These are phyloP conservation scores for Suhomyces pyralidae DNA, from an alignment of 805 yeast genomes.

Conservation along the genomic window DNA sequence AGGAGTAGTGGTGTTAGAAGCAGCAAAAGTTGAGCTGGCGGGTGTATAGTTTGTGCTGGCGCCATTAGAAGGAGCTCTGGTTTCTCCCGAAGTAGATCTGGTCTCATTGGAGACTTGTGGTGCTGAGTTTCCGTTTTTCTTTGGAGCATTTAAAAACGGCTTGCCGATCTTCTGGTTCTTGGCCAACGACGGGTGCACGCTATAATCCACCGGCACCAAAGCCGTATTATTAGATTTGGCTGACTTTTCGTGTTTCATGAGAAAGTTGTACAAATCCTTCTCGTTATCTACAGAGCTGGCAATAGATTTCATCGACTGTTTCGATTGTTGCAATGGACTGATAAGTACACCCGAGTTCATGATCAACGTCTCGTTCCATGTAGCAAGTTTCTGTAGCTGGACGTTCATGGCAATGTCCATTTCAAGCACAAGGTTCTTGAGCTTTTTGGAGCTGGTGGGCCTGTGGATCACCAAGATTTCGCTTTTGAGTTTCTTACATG, in stretches of 20 bases:
- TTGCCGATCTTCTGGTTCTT: constrained; percentile 28
- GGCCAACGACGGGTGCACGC: constrained; percentile 63
- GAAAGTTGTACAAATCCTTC: constrained; percentile 69
- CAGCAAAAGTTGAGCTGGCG: background rate
- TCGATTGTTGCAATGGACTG: constrained; percentile 60
- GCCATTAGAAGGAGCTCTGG: background rate
- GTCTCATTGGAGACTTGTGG: background rate
- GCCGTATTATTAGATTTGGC: constrained; percentile 22
- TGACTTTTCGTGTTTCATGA: constrained; percentile 46
- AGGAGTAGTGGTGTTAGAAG: background rate
- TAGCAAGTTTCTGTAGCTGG: constrained; percentile 85
- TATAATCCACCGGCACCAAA: constrained; percentile 67
- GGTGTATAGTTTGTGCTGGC: background rate
- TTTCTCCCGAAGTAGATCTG: background rate
- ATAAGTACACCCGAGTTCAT: constrained; percentile 83
- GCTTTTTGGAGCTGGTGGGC: constrained; percentile 68
- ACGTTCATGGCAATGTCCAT: constrained; percentile 86
- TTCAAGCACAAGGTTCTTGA: constrained; percentile 78
- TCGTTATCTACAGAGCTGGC: constrained; percentile 83
- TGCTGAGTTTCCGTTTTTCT: background rate
- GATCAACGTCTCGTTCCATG: constrained; percentile 78
- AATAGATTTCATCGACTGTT: constrained; percentile 68
- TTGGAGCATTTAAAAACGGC: constrained; percentile 29
- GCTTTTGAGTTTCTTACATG: constrained; percentile 69
- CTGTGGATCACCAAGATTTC: constrained; percentile 71